phyloP scores from a whole-genome alignment of 306 rosid genomes.

The Pyrus communis region DNA sequence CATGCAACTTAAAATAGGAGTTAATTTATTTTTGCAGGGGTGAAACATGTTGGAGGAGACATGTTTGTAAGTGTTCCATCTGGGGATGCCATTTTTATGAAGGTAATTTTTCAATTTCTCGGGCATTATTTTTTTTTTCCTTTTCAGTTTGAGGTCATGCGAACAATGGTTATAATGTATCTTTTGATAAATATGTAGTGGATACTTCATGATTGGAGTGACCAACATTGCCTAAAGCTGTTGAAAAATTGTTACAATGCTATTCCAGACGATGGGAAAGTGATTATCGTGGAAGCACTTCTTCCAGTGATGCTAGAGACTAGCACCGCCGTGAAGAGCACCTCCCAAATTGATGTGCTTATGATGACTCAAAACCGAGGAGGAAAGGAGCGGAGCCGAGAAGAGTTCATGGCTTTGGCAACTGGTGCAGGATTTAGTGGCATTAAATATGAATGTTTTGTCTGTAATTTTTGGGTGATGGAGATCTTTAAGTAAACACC shows the following conservation, averaged over 20 bases:
- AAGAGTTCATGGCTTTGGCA: not conserved
- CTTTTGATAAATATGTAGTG: conserved; percentile 15
- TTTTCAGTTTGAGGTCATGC: not conserved
- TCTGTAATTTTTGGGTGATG: too few relatives aligned
- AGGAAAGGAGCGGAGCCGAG: conserved; percentile 36
- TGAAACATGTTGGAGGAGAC: conserved; percentile 47
- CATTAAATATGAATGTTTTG: not conserved
- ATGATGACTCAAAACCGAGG: conserved; percentile 47
- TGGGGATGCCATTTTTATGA: conserved; percentile 57
- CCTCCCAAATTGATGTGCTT: conserved; percentile 16
- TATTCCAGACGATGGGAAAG: conserved; percentile 44
- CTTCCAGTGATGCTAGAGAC: conserved; percentile 24
- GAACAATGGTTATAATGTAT: not conserved
- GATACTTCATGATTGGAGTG: conserved; percentile 37
- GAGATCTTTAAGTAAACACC: too few relatives aligned
- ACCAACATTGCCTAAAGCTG: conserved; percentile 23
- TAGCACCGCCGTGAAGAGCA: not conserved
- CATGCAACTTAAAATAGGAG: not conserved
- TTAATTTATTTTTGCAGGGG: conserved; percentile 12
- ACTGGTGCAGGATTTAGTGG: not conserved
- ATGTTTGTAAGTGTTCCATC: conserved; percentile 52
- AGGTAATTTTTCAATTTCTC: conserved; percentile 22
- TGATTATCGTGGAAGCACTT: conserved; percentile 36
- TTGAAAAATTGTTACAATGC: conserved; percentile 44
- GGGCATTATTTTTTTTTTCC: too few relatives aligned